phyloP scores from a whole-genome alignment of 495 filamentous ascomycete species.

The Tetracladium setigerum region DNA sequence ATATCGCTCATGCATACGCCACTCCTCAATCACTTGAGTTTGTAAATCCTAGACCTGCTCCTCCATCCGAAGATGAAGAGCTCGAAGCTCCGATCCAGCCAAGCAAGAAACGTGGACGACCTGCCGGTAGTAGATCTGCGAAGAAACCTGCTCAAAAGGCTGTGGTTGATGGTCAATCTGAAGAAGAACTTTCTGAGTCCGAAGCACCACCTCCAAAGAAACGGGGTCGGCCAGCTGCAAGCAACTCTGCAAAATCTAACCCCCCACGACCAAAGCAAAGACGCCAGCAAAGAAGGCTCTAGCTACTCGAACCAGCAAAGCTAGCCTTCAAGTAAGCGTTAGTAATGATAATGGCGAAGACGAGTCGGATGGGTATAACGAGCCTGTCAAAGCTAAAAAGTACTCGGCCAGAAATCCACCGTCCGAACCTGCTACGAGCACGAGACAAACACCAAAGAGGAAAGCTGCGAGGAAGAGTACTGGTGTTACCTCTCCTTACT shows the following conservation, averaged over 20 bases:
- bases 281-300: neutral
- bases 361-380: conserved; percentile 1
- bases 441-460: conserved; percentile 13
- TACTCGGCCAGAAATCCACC: neutral
- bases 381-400: neutral
- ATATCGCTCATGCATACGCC: conserved; percentile 8
- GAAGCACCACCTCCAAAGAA: conserved; percentile 8
- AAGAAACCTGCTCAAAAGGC: neutral
- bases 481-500: conserved; percentile 23
- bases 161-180: too few relatives aligned
- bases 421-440: neutral
- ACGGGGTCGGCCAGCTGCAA: conserved; percentile 6
- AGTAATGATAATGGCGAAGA: conserved; percentile 1
- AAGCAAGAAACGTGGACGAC: conserved; percentile 13
- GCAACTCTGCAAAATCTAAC: neutral
- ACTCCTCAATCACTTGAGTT: conserved; percentile 14
- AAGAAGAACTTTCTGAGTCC: neutral
- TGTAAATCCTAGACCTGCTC: neutral
- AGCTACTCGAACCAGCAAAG: neutral
- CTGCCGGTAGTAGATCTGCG: neutral
- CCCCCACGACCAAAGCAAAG: neutral
- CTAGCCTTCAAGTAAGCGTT: neutral
- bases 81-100: neutral
- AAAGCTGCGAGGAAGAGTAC: conserved; percentile 18
- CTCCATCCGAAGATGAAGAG: conserved; percentile 4